phyloP scores from a whole-genome alignment of 2,329 filamentous ascomycete species.

The Pyrenochaeta sp. region DNA sequence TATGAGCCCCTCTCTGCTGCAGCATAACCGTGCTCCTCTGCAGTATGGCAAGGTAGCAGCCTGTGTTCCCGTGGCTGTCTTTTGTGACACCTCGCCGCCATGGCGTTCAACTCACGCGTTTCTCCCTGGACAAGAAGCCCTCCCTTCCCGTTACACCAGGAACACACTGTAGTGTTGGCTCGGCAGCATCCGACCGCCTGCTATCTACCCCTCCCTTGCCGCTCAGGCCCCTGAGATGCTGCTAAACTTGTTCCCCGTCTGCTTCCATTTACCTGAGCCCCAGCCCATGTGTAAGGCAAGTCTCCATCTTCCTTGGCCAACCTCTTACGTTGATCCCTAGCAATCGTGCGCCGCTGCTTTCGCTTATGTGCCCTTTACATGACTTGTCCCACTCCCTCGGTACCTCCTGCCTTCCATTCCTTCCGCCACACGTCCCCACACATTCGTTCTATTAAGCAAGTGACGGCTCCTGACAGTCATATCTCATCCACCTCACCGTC shows the following conservation, averaged over 20 bases:
- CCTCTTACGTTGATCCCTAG: conserved; percentile 30
- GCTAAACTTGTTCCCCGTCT: conserved; percentile 38
- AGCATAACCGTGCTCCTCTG: conserved; percentile 30
- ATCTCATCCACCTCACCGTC: conserved; percentile 9
- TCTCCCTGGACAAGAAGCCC: conserved; percentile 30
- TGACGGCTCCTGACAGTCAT: conserved; percentile 34
- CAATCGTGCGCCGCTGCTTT: conserved; percentile 33
- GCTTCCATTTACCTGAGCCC: conserved; percentile 26
- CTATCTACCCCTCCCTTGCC: conserved; percentile 43
- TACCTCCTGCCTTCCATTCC: conserved; percentile 28
- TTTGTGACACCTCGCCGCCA: conserved; percentile 40
- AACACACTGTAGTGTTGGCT: conserved; percentile 34
- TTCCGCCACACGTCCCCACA: conserved; percentile 31
- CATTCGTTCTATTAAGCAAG: conserved; percentile 35
- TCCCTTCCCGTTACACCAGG: conserved; percentile 40
- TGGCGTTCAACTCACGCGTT: conserved; percentile 36
- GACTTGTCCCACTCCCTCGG: conserved; percentile 31
- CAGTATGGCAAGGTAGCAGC: conserved; percentile 44
- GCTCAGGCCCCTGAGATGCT: conserved; percentile 25
- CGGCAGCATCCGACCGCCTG: conserved; percentile 36
- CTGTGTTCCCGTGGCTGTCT: conserved; percentile 39
- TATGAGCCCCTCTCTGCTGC: conserved; percentile 18
- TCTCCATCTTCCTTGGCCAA: conserved; percentile 29
- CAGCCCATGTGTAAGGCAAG: conserved; percentile 29
- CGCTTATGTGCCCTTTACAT: conserved; percentile 42